Evolutionary conservation across 1,139 yeast genomes (phyloP), one percentile per base, ranked within the genome.

Genomic region (Hemisphaericaspora lyxosophila): DNA sequence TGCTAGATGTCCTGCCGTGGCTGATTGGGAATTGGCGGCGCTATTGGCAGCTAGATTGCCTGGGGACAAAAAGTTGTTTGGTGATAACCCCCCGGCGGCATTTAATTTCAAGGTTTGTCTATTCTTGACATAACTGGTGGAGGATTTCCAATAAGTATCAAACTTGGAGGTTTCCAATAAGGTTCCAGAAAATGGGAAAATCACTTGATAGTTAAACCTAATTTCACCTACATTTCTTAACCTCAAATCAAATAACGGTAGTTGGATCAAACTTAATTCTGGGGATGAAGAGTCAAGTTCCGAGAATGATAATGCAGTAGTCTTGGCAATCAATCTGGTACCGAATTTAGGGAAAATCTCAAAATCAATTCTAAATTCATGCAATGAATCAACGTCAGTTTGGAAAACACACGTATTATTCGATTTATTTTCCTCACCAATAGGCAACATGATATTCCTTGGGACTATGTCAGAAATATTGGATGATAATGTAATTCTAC

Each of bases 121-220:
- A 38, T 58, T 60, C 38, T 67, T 68, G 16, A 67, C 64, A 38
- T 66, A 64, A 33, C 65, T 64, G 4, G 76, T 77, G 0, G 95
- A 85, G 1, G 95, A 82, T 61, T 90, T 92, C 98, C 98, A 92
- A 62, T 92, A 92, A 0, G 97, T 90, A 54, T 90, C 97, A 56
- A 87, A 90, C 63, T 89, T 87, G 5, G 96, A 82, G 30, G 95
- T 86, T 59, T 90, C 97, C 40, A 92, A 67, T 7, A 95, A 83
- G 11, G 72, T 73, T 4, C 97, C 97, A 4, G 84, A 73, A 59
- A 84, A 92, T n/a, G 98, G 97, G 57, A 82, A 81, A 39, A 92
- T 87, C 6, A 92, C 78, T 51, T 88, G 94, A 62, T 82, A 89
- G 44, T 80, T 78, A 60, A 90, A 85, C 26, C 74, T 75, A 29